Conservation (phyloP, 768 basidiomycete genomes). For the Amanita muscaria region DNA sequence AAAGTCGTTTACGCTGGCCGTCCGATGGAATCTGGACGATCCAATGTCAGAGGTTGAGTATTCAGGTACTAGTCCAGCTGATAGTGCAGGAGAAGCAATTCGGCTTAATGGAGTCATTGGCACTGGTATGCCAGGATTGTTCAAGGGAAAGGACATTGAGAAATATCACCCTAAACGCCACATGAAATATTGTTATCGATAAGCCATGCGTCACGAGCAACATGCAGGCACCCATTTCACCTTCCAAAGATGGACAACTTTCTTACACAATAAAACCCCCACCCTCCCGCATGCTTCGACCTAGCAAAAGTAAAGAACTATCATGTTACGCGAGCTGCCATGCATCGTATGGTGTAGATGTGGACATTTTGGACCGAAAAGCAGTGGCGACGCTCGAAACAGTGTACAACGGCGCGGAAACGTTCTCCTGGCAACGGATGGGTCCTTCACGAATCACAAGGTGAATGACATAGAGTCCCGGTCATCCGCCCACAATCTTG, state of each 20-base stretch:
- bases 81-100: constrained; percentile 4
- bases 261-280: no score
- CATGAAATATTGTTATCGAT: constrained; percentile 5
- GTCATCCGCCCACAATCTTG: constrained; percentile 76
- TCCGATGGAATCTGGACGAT: constrained; percentile 1
- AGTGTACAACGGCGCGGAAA: no score
- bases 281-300: no score
- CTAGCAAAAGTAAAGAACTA: no score
- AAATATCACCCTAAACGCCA: background rate
- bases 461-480: constrained; percentile 55
- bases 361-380: no score
- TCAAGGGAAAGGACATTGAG: constrained; percentile 3
- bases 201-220: constrained; percentile 12
- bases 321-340: no score
- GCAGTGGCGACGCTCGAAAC: no score
- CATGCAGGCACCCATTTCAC: background rate
- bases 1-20: constrained; percentile 25
- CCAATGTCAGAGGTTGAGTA: background rate
- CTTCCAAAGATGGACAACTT: constrained; percentile 1
- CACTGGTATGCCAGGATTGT: constrained; percentile 1
- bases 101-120: constrained; percentile 5
- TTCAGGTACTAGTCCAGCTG: constrained; percentile 1
- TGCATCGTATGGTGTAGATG: no score
- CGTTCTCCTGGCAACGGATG: no score
- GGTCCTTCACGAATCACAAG: background rate